A percentile compares a stretch with the other conserved stretches of the same genome.
phyloP scores from a whole-genome alignment of 176 grass and related monocot species.

The Juncus effusus region DNA sequence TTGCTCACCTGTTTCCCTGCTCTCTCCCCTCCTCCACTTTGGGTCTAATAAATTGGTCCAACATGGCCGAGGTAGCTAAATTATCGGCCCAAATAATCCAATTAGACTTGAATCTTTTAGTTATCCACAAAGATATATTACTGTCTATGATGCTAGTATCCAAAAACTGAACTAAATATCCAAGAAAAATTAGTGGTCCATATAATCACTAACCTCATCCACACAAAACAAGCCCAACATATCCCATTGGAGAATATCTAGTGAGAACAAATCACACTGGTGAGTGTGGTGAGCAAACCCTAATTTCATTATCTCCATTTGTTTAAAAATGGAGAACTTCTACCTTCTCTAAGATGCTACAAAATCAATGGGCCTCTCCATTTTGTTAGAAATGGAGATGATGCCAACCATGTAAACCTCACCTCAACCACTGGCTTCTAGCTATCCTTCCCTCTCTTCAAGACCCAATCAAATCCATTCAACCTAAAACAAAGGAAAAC shows the following conservation, averaged over 20 bases:
- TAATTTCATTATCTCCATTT: constrained; percentile 15
- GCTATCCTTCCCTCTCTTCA: neutral
- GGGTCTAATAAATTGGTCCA: too few relatives aligned
- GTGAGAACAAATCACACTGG: neutral
- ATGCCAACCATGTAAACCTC: neutral
- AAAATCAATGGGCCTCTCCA: neutral
- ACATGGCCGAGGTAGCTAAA: too few relatives aligned
- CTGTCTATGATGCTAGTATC: constrained; percentile 7
- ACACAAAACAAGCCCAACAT: constrained; percentile 26
- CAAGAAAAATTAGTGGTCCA: constrained; percentile 30
- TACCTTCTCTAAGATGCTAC: neutral
- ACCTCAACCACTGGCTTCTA: constrained; percentile 16
- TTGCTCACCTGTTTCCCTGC: too few relatives aligned
- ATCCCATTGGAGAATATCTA: constrained; percentile 10
- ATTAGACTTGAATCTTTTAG: neutral
- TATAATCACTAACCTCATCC: constrained; percentile 22
- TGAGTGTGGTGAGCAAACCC: neutral
- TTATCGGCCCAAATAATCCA: constrained; percentile 9
- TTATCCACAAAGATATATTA: constrained; percentile 21
- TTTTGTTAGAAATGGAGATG: constrained; percentile 6
- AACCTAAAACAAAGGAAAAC: constrained; percentile 15
- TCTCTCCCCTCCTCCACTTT: too few relatives aligned
- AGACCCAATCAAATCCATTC: constrained; percentile 8
- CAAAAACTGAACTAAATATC: constrained; percentile 27
- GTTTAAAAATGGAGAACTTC: neutral